Evolutionary conservation across 495 filamentous ascomycete species (phyloP), one percentile per base, ranked within the genome.

Genomic region (Hypoxylon intermedium): DNA sequence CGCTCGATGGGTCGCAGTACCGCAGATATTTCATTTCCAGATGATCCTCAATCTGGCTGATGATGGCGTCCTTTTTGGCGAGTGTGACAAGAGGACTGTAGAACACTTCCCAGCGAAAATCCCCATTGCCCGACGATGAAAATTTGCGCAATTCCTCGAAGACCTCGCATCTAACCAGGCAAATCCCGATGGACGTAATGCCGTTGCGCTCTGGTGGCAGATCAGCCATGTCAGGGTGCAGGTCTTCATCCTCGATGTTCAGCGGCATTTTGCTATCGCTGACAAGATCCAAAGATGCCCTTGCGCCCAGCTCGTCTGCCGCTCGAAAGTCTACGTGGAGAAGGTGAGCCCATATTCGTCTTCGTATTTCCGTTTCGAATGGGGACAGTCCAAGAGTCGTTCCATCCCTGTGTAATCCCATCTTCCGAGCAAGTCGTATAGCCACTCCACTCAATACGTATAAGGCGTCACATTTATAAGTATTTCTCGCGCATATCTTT

Each of bases 231-330:
- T 67, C 45, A 1, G 65, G 72, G 12, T 74, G 41, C 1, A 79
- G 52, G 13, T 77, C 75, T 3, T 54, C 55, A 48, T 79, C 77
- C 12, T 77, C 72, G 6, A 78, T 60, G 23, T 78, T 79, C 0
- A 74, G 58, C 3, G 75, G 77, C 19, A 69, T 33, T n/a, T 46
- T 55, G 18, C 42, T 28, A 26, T 60, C 66, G 2, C 42, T 30
- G 18, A 30, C 18, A 4, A 63, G 37, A n/a, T 67, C 63, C n/a
- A 90, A 83, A 5, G 81, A 81, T 3, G 85, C 80, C 58, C 89
- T 85, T 5, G 82, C 83, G 50, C 69, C 55, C 15, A 54, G 31
- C 36, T 62, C 79, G 45, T 66, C 56, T 23, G 67, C 78, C 49
- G 64, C 76, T 7, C 86, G 79, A 7, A 79, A 54, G 60, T 73